These are phyloP conservation scores for Lepraria neglecta DNA, from an alignment of 495 filamentous ascomycete species.

Conservation along the genomic window DNA sequence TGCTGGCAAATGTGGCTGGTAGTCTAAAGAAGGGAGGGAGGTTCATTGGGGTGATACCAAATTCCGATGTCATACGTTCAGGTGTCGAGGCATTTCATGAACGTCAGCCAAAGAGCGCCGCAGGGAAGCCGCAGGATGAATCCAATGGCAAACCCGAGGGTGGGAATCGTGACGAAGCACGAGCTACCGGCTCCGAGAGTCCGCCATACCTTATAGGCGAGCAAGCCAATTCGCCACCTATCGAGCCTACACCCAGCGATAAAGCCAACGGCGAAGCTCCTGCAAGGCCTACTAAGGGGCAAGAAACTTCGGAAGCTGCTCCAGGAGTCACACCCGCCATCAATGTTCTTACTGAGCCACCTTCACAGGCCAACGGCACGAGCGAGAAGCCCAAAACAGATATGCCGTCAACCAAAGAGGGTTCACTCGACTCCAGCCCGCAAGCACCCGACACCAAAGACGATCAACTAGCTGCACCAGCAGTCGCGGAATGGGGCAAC, in stretches of 20 bases:
- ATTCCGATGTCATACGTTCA: constrained; percentile 75
- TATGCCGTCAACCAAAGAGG: neutral
- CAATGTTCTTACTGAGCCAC: constrained; percentile 9
- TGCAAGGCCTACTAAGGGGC: constrained; percentile 3
- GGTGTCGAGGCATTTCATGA: constrained; percentile 58
- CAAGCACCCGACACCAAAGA: neutral
- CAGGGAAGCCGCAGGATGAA: constrained; percentile 30
- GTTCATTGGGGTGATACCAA: constrained; percentile 89
- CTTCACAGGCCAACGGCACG: neutral
- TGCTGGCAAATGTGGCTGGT: constrained; percentile 89
- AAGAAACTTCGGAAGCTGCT: neutral
- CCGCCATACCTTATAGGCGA: constrained; percentile 1
- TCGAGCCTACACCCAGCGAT: neutral
- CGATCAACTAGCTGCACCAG: constrained; percentile 21
- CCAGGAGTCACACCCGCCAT: neutral
- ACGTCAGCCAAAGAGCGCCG: constrained; percentile 45
- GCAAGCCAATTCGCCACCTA: neutral
- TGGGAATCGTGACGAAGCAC: neutral
- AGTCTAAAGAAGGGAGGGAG: constrained; percentile 86
- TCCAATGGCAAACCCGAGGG: constrained; percentile 13
- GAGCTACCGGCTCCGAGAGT: neutral
- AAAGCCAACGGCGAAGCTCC: constrained; percentile 17
- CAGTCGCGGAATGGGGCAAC: constrained; percentile 76
- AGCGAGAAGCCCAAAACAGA: neutral
- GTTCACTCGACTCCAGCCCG: neutral